These are phyloP conservation scores for Colletotrichum melonis DNA, from an alignment of 2,329 filamentous ascomycete species.

Conservation along the genomic window DNA sequence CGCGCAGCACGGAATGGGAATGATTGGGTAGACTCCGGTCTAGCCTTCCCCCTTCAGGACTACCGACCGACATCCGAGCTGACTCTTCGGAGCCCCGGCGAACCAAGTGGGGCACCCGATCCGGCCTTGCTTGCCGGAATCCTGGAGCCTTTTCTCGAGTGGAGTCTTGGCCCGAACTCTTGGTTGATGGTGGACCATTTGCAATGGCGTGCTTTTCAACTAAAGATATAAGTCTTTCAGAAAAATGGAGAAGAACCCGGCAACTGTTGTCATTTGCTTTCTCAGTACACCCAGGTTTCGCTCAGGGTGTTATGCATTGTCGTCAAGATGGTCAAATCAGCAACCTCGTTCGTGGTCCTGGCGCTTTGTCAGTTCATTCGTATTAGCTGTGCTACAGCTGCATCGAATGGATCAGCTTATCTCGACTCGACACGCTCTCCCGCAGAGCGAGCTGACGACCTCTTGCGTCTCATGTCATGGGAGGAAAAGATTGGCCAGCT, in stretches of 20 bases:
- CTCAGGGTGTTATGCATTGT: too few relatives aligned
- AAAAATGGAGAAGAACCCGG: neutral
- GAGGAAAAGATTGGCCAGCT: conserved; percentile 31
- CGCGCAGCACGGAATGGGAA: conserved; percentile 25
- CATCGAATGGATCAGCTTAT: neutral
- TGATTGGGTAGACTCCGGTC: neutral
- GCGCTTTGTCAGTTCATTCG: neutral
- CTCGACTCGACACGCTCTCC: conserved; percentile 2
- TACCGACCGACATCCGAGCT: conserved; percentile 25
- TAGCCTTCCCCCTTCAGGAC: conserved; percentile 14
- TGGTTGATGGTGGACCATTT: neutral
- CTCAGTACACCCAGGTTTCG: neutral
- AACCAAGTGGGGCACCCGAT: conserved; percentile 8
- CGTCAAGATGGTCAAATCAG: conserved; percentile 1
- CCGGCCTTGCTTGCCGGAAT: conserved; percentile 3
- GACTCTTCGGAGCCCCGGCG: neutral
- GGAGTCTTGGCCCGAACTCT: neutral
- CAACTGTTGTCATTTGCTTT: too few relatives aligned
- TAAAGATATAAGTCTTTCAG: neutral
- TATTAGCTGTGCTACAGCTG: neutral
- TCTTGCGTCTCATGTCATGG: conserved; percentile 29
- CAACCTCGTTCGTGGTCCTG: neutral
- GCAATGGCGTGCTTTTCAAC: conserved; percentile 9
- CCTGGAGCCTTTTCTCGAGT: neutral
- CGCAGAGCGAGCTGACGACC: conserved; percentile 22